Evolutionary conservation across 163 green algal species (phyloP).

Genomic region (Chloromonas sp.): DNA sequence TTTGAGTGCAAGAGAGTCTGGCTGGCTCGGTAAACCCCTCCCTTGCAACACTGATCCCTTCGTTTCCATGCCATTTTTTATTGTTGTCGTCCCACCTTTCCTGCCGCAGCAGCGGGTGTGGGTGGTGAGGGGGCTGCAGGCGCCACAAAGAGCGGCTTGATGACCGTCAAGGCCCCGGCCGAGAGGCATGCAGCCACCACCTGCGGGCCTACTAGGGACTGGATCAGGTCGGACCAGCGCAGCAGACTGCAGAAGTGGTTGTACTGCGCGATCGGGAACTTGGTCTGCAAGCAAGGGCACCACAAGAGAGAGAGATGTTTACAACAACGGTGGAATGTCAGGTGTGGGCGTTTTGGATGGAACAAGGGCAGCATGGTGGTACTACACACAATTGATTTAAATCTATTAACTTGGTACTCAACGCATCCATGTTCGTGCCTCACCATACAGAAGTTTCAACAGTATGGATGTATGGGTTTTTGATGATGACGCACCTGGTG

Average conservation of each 20-base stretch:
- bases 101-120: neutral
- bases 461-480: too few species aligned
- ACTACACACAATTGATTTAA: too few species aligned
- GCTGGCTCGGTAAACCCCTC: too few species aligned
- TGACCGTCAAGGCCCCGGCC: neutral
- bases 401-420: too few species aligned
- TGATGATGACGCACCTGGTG: neutral
- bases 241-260: conserved; percentile 60
- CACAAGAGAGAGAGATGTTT: neutral
- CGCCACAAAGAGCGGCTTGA: neutral
- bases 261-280: conserved; percentile 61
- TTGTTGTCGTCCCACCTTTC: too few species aligned
- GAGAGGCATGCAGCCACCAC: neutral
- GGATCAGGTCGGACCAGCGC: conserved; percentile 63
- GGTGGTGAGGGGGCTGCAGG: neutral
- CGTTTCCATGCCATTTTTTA: too few species aligned
- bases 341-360: neutral
- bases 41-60: too few species aligned
- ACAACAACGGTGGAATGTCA: neutral
- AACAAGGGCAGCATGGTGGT: too few species aligned
- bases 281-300: conserved; percentile 13
- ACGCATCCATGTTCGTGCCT: too few species aligned
- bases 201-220: conserved; percentile 28
- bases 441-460: too few species aligned
- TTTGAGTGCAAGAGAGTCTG: too few species aligned